Evolutionary conservation across 1,284 basidiomycete genomes (phyloP).

Genomic region (Irpex sp.): DNA sequence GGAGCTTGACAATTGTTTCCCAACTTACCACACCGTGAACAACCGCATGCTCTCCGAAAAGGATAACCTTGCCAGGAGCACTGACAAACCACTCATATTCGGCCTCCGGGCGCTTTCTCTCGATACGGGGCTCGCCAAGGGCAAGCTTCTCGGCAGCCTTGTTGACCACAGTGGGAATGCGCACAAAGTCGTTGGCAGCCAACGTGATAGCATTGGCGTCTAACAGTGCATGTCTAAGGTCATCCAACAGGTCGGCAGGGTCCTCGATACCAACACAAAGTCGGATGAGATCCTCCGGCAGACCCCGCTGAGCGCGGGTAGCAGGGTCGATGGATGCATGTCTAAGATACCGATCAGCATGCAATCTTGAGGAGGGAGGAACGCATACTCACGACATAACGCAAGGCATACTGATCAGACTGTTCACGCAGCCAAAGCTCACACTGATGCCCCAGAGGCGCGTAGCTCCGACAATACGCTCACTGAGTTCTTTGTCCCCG

Average conservation of each 20-base stretch:
- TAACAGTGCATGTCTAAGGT: conserved; percentile 90
- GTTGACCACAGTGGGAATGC: conserved; percentile 46
- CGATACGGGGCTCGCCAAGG: conserved; percentile 29
- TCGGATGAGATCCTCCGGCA: conserved; percentile 97
- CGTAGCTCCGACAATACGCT: conserved; percentile 90
- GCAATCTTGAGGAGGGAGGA: conserved; percentile 7
- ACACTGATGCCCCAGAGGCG: conserved; percentile 97
- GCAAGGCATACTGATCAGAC: conserved; percentile 98
- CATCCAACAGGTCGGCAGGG: conserved; percentile 88
- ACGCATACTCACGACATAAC: conserved; percentile 87
- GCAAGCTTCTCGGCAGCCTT: conserved; percentile 69
- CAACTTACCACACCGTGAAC: conserved; percentile 90
- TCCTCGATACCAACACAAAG: conserved; percentile 99
- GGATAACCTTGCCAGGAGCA: conserved; percentile 96
- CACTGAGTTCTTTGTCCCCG: conserved; percentile 86
- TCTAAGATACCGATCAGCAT: conserved; percentile 37
- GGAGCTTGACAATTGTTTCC: neutral
- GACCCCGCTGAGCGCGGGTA: conserved; percentile 86
- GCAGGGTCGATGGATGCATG: conserved; percentile 98
- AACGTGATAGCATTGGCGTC: conserved; percentile 84
- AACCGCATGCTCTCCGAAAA: conserved; percentile 99
- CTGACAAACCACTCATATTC: conserved; percentile 83
- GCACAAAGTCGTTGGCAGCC: conserved; percentile 44
- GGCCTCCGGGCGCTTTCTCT: conserved; percentile 24
- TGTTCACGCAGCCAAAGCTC: conserved; percentile 98